Base-by-base conservation (phyloP, 2,329 filamentous ascomycete genomes). In the Hymenoscyphus infarciens region DNA sequence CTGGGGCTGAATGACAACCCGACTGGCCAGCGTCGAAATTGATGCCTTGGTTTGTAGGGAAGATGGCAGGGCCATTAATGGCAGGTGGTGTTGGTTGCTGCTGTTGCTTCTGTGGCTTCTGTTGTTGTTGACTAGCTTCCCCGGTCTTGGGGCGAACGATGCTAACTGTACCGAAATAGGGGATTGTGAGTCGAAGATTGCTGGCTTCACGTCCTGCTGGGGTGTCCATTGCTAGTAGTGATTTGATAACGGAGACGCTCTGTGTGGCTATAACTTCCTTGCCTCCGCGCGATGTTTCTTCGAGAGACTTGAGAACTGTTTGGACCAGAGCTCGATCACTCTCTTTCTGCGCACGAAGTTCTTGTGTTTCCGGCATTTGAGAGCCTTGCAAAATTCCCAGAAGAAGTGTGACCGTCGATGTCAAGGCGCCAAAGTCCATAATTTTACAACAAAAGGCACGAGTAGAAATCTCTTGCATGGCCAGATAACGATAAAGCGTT, bases 101-200 rank as follows among this genome's bases (percentile, higher is more conserved):
- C 10, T 52, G 45, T 22, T 52, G 45, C 19, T 52, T 52, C 19
- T 52, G 45, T 25, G 25, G 45, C 39, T n/a, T n/a, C n/a, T 45
- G 39, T 13, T 52, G 39, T 13, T 52, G 45, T 22, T 22, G 45
- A 52, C 19, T 13, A 8, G n/a, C 38, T 54, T 27, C n/a, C 15
- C 29, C 10, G 16, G 27, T n/a, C n/a, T 45, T 63, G 33, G 68
- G 63, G 1, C 70, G 67, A 15, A 67, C 63, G 16, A 73, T 73
- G 38, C 57, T 70, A 33, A 74, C 69, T 2, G 71, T 73, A 7
- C 72, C 72, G 42, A 73, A 73, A 57, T 73, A 73, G 5, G 71
- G 72, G 3, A 74, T 73, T 19, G 70, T 71, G 35, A 74, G 70
- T 31, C 69, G 70, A 5, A 73, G 59, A 59, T 71, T 72, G 8